Percentiles rank a stretch among this genome's conserved stretches.
These are phyloP conservation scores for Helianthus tuberosus DNA, from an alignment of 129 eudicot species.

Conservation along the genomic window DNA sequence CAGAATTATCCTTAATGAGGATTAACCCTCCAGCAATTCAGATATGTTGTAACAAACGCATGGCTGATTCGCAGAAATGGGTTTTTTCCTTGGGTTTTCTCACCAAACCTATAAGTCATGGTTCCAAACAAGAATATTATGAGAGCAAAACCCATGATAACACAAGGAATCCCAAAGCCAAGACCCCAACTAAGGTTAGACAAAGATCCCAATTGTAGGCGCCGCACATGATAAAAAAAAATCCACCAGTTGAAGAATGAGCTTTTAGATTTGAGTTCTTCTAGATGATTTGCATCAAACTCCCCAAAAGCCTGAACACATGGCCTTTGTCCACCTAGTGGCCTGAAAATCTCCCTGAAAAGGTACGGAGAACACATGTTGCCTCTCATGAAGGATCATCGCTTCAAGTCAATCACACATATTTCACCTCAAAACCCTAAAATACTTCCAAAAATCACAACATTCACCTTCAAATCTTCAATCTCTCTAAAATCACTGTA, in stretches of 20 bases:
- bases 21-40: too few relatives aligned
- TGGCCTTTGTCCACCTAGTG: too few relatives aligned
- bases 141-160: conserved; percentile 47
- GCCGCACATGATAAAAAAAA: conserved; percentile 49
- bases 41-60: conserved; percentile 41
- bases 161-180: conserved; percentile 72
- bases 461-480: conserved; percentile 14
- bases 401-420: conserved; percentile 10
- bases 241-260: too few relatives aligned
- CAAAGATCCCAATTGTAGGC: conserved; percentile 28
- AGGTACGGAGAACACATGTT: conserved; percentile 16
- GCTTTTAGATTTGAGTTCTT: too few relatives aligned
- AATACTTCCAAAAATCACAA: neutral
- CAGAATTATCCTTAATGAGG: too few relatives aligned
- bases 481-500: conserved; percentile 7
- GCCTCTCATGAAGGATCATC: conserved; percentile 53
- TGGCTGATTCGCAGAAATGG: conserved; percentile 40
- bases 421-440: conserved; percentile 53
- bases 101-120: conserved; percentile 39
- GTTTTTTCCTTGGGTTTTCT: neutral
- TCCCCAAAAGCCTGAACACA: too few relatives aligned
- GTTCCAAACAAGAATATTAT: conserved; percentile 50
- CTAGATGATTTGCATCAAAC: too few relatives aligned
- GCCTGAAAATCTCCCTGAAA: conserved; percentile 16
- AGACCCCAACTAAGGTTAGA: conserved; percentile 58